A percentile compares a stretch with the other conserved stretches of the same genome.
Conservation (phyloP, 1,139 yeast genomes). For the Protomyces macrosporus region DNA sequence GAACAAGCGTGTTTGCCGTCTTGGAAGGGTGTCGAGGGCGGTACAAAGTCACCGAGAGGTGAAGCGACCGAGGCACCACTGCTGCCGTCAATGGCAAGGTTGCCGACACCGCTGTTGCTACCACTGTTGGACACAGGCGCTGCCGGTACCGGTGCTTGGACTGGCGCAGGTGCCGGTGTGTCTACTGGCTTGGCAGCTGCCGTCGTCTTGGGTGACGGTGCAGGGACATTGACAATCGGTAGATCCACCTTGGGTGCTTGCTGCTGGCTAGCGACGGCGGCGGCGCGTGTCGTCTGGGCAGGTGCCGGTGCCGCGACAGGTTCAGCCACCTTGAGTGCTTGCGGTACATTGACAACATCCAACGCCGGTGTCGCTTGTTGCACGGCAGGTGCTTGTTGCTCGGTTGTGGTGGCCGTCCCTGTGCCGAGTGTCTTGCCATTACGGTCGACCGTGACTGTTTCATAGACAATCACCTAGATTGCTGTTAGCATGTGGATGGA, state of each 20-base stretch:
- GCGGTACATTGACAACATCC: not conserved
- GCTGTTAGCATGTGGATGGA: not conserved
- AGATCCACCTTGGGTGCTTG: not conserved
- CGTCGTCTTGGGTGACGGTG: not conserved
- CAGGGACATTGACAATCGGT: not conserved
- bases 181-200: not conserved
- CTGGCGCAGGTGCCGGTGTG: not conserved
- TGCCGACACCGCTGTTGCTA: not conserved
- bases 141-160: not conserved
- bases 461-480: conserved; percentile 14
- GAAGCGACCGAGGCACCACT: conserved; percentile 9
- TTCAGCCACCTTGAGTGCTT: not conserved
- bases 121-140: not conserved
- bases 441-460: conserved; percentile 10
- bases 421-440: conserved; percentile 13
- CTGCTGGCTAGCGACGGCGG: not conserved
- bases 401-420: not conserved
- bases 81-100: not conserved
- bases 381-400: conserved; percentile 39
- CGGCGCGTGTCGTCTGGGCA: not conserved
- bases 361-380: conserved; percentile 44
- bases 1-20: conserved; percentile 79
- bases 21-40: conserved; percentile 55
- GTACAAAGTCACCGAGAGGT: conserved; percentile 4
- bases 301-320: not conserved